Evolutionary conservation across 495 filamentous ascomycete species (phyloP), one percentile per base, ranked within the genome.

Genomic region (Xylaria curta): DNA sequence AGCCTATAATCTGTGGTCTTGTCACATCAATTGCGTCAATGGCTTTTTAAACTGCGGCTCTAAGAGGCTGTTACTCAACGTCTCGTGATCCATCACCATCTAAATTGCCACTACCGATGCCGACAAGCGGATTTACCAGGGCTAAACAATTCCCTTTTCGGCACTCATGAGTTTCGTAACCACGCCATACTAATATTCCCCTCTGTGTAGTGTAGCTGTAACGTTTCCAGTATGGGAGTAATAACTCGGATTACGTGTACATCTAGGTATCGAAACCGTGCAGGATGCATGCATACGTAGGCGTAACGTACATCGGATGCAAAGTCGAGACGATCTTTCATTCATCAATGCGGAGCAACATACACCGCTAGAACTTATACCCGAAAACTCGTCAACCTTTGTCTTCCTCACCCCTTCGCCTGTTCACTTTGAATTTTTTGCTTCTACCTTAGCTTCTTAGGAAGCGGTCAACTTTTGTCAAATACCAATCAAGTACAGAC

Each of bases 291-390:
- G 58, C 58, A 60, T 65, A 66, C 46, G 31, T 26, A 65, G 44
- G 44, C 28, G 62, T 19, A 51, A 31, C 46, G 46, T 8, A 66
- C 24, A 21, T 51, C 24, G 44, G 47, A 66, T 31, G 38, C n/a
- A 38, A 19, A 21, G 47, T 47, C 63, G 31, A 66, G 44, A 15
- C 31, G 44, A 66, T 66, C 63, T 53, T 36, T 53, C 28, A 53
- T 38, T 66, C 44, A 66, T 53, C 46, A 53, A 40, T 66, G 63
- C 63, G 63, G 63, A 66, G 63, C 24, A 53, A n/a, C 46, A 38
- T 46, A 66, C 63, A 60, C 58, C 63, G 63, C 63, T 28, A 36
- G 47, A 66, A 5, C 19, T 19, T 28, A 66, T 53, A 40, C 63
- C 19, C 58, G 33, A 60, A 38, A 9, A 12, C 31, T 60, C 58